Conservation (phyloP, 78 protist genomes). For the Polysphondylium violaceum region DNA sequence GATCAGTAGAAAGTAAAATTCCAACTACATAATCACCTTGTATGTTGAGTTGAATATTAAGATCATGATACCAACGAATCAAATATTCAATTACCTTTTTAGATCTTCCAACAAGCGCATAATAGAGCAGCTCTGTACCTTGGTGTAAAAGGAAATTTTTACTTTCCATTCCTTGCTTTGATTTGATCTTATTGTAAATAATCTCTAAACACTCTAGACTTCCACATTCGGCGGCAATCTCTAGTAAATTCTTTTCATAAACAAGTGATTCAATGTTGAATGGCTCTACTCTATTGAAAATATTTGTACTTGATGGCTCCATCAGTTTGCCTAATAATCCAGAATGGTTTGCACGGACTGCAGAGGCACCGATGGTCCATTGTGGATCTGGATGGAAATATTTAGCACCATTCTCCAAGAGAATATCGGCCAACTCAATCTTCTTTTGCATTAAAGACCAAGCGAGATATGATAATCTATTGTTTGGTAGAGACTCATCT, state of each 20-base stretch:
- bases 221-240: conserved; percentile 36
- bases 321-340: conserved; percentile 5
- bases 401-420: no score
- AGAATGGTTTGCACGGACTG: conserved; percentile 9
- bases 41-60: not conserved
- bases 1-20: conserved; percentile 13
- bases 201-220: conserved; percentile 16
- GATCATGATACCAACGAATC: conserved; percentile 4
- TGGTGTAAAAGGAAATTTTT: no score
- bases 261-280: not conserved
- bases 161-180: no score
- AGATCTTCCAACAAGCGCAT: conserved; percentile 26
- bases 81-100: not conserved
- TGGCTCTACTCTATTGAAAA: not conserved
- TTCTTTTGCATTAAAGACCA: conserved; percentile 29
- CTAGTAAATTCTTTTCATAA: not conserved
- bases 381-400: not conserved
- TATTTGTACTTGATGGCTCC: not conserved
- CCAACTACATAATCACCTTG: not conserved
- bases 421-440: not conserved
- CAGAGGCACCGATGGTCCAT: not conserved
- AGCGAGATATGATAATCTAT: not conserved
- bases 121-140: conserved; percentile 36
- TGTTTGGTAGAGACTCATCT: not conserved
- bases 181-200: no score